These are phyloP conservation scores for Phellinidium pouzarii DNA, from an alignment of 1,284 basidiomycete species.

Conservation along the genomic window DNA sequence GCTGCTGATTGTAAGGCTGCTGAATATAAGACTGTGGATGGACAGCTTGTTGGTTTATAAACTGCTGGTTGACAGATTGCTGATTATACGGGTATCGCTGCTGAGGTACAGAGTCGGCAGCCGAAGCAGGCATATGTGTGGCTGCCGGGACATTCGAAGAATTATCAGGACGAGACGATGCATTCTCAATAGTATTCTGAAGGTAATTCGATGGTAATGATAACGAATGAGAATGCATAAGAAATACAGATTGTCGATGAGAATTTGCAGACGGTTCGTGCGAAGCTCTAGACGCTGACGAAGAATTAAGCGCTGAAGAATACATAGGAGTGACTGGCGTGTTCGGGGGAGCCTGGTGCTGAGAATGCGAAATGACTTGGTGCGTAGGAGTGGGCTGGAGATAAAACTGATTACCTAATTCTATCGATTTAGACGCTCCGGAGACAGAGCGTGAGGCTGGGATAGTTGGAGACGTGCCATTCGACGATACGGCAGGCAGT, in stretches of 20 bases:
- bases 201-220: not conserved
- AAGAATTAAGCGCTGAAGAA: constrained; percentile 11
- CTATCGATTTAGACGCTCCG: constrained; percentile 2
- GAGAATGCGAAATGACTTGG: not conserved
- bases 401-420: not conserved
- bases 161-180: not conserved
- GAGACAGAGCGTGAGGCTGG: constrained; percentile 9
- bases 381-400: not conserved
- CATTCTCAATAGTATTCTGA: constrained; percentile 3
- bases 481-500: not conserved
- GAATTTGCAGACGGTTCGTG: constrained; percentile 4
- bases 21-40: too few relatives aligned
- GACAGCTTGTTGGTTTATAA: too few relatives aligned
- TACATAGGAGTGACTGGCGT: constrained; percentile 9
- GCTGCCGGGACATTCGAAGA: not conserved
- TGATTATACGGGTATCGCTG: constrained; percentile 2
- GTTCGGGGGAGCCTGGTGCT: not conserved
- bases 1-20: not conserved
- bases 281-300: constrained; percentile 14
- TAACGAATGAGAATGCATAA: constrained; percentile 12
- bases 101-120: not conserved
- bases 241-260: constrained; percentile 7
- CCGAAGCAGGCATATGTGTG: constrained; percentile 3
- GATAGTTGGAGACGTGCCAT: not conserved
- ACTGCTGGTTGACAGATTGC: not conserved